Evolutionary conservation across 139 green algal genomes (phyloP), one percentile per base, ranked within the genome.

Genomic region (Chlorella sorokiniana): DNA sequence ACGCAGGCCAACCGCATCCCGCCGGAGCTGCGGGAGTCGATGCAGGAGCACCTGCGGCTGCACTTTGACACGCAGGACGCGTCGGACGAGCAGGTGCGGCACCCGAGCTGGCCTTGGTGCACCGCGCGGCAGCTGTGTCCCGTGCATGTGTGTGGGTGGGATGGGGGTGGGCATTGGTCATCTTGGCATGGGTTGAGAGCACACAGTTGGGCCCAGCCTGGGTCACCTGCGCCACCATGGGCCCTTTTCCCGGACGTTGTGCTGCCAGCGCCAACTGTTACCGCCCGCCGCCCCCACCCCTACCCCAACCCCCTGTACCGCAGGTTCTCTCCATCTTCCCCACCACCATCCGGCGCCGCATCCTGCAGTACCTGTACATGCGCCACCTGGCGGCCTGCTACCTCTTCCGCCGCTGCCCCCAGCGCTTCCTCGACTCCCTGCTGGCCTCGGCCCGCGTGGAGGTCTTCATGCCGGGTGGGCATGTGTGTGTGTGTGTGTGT

Each of bases 11-110:
- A 75, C 68, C 41, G 29, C 68, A 75, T 75, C 41, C 84, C 82
- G 22, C 70, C 83, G 42, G 85, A 90, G 33, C 68, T 92, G 48
- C 73, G 81, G 31, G 78, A 85, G 37, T 81, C 83, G 41, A 94
- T 95, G 91, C 76, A 89, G 62, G 85, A 91, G 40, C 91, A 95
- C 69, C 74, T 95, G 54, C 65, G 87, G 35, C 86, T 95, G 52
- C 88, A 92, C 69, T 94, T 94, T 81, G 81, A 90, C 72, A 87
- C 76, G 33, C 81, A 90, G 52, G 83, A 93, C 59, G 85, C 87
- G 16, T 79, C 59, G 29, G 91, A 95, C 62, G 90, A 95, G 68
- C 82, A 87, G 73, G 72, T 78, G 44, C 16, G 68, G 33, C 18
- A 31, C 59, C 18, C 25, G 8, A 31, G 59, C 59, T 38, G 27